A percentile compares a stretch with the other conserved stretches of the same genome.
Conservation (phyloP, 208 protist genomes). For the Acanthamoeba rhysodes region DNA sequence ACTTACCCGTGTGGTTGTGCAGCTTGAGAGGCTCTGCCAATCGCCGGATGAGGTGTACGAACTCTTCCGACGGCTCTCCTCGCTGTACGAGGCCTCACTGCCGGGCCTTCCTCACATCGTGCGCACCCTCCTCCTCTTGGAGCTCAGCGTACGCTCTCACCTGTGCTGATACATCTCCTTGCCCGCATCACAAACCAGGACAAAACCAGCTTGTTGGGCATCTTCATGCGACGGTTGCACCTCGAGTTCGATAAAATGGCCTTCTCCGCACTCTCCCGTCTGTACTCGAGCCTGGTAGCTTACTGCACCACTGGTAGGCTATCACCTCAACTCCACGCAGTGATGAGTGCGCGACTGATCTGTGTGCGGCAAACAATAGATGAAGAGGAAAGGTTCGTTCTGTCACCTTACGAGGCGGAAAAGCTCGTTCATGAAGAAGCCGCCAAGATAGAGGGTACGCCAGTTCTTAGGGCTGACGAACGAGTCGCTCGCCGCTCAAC, state of each 20-base stretch:
- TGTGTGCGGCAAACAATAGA: background rate
- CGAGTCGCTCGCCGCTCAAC: background rate
- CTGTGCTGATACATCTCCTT: background rate
- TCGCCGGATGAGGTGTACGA: slow-evolving; percentile 33
- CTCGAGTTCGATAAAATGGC: slow-evolving; percentile 50
- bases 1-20: background rate
- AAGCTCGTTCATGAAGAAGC: slow-evolving; percentile 51
- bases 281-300: slow-evolving; percentile 19
- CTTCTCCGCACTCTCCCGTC: slow-evolving; percentile 55
- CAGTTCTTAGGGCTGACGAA: background rate
- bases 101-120: slow-evolving; percentile 13
- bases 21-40: background rate
- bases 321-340: background rate
- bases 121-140: background rate
- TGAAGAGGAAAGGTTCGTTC: slow-evolving; percentile 2
- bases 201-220: slow-evolving; percentile 35
- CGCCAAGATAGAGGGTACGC: slow-evolving; percentile 1
- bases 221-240: slow-evolving; percentile 47
- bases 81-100: background rate
- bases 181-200: background rate
- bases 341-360: background rate
- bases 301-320: slow-evolving; percentile 27
- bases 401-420: slow-evolving; percentile 12
- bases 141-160: background rate
- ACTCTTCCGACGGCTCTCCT: slow-evolving; percentile 6